Evolutionary conservation across 116 monocot genomes (phyloP), one percentile per base, ranked within the genome.

Genomic region (Thalassia testudinum): DNA sequence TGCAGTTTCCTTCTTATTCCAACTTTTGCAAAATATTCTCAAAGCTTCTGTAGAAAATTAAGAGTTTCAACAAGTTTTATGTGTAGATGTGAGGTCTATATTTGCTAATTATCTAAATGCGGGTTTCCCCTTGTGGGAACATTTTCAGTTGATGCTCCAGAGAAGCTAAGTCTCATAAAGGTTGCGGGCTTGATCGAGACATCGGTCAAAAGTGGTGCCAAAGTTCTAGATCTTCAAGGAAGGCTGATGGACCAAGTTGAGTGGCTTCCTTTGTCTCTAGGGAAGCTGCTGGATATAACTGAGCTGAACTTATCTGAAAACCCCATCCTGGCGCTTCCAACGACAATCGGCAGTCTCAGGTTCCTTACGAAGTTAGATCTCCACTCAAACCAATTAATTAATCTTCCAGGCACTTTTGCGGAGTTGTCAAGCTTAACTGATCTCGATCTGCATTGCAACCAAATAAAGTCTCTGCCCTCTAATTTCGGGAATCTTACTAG

Each of bases 261-360:
- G 65, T 95, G 88, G 95, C 79, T 95, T 27, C 95, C 95, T 1
- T 21, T 65, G 21, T 88, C 88, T 18, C 76, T 95, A 24, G 95
- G 89, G 7, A 95, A 95, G 56, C 56, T 95, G 51, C 57, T 64
- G 43, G 68, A 70, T 37, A 55, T 77, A 24, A 71, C 70, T 7
- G 82, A 95, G 21, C 66, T 95, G 25, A 69, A 95, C 65, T 42
- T 88, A 49, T 95, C 95, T 7, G 85, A 95, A 58, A 95, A 88
- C 57, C 57, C 63, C 49, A 75, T 95, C 61, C 62, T 70, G 69
- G 81, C 81, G 27, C 69, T 95, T 20, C 95, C 95, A 21, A 22
- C 78, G n/a, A 79, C 78, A 2, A 79, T 95, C 42, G 67, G 74
- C 17, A 70, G 57, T 60, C 79, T 95, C 24, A 74, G 60, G 37